These are phyloP conservation scores for Leccinum olivaceoglutinosum DNA, from an alignment of 1,284 basidiomycete genomes.

Conservation along the genomic window DNA sequence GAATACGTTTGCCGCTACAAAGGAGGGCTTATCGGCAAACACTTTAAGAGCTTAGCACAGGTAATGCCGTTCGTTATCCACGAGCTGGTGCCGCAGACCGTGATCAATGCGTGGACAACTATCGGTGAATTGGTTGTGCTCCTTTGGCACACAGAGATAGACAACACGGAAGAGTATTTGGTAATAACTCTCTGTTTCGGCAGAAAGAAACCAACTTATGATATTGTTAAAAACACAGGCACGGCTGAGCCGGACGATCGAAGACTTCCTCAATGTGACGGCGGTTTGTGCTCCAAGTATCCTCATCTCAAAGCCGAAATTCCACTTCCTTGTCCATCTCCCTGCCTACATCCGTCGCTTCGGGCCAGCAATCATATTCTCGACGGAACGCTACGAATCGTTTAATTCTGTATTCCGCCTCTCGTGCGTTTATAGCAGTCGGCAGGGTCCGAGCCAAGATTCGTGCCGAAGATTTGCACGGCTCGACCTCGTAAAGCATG, in stretches of 20 bases:
- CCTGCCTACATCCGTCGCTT: neutral
- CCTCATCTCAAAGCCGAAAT: neutral
- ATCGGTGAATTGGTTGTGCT: conserved; percentile 23
- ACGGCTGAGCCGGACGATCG: neutral
- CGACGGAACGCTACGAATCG: neutral
- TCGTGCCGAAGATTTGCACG: neutral
- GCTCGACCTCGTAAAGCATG: neutral
- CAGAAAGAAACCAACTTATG: neutral
- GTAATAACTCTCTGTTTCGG: conserved; percentile 4
- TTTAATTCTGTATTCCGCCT: neutral
- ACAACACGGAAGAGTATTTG: conserved; percentile 16
- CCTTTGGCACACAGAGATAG: conserved; percentile 27
- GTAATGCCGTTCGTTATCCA: conserved; percentile 24
- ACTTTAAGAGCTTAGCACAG: conserved; percentile 29
- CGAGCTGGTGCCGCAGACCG: conserved; percentile 14
- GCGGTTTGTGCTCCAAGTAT: neutral
- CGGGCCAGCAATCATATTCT: neutral
- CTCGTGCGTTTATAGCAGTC: neutral
- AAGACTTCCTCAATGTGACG: neutral
- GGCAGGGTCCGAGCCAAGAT: neutral
- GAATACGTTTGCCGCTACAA: conserved; percentile 9
- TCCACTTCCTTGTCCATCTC: neutral
- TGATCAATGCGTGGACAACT: conserved; percentile 18
- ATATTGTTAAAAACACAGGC: neutral
- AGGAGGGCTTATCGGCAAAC: conserved; percentile 28